phyloP scores from a whole-genome alignment of 352 stramenopile species.

The Phytophthora multivora region DNA sequence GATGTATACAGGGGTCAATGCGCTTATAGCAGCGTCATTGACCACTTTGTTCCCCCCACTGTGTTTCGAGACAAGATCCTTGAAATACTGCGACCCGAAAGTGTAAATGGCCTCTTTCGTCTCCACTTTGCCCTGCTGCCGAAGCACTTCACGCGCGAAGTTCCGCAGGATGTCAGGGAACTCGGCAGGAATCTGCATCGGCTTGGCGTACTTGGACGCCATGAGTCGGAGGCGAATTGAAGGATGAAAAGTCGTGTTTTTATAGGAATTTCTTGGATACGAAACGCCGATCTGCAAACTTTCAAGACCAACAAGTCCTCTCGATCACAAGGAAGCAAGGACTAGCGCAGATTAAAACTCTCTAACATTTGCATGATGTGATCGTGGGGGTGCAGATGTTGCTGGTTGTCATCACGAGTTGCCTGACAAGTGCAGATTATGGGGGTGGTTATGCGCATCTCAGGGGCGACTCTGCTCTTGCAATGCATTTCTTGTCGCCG shows the following conservation, averaged over 20 bases:
- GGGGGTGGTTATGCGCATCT: slow-evolving; percentile 27
- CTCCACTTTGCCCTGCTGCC: slow-evolving; percentile 82
- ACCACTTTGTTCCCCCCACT: slow-evolving; percentile 15
- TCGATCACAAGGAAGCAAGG: slow-evolving; percentile 4
- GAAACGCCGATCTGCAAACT: slow-evolving; percentile 10
- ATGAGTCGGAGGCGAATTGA: slow-evolving; percentile 31
- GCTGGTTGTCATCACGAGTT: slow-evolving; percentile 20
- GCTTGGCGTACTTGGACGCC: slow-evolving; percentile 87
- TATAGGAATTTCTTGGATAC: slow-evolving; percentile 4
- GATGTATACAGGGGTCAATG: slow-evolving; percentile 55
- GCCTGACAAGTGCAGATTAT: slow-evolving; percentile 21
- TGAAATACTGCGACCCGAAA: slow-evolving; percentile 77
- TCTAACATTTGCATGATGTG: slow-evolving; percentile 1
- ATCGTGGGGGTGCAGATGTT: neutral
- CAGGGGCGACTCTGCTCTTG: slow-evolving; percentile 6
- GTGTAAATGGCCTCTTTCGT: slow-evolving; percentile 81
- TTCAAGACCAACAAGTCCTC: neutral
- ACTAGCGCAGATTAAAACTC: slow-evolving; percentile 15
- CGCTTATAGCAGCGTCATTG: slow-evolving; percentile 10
- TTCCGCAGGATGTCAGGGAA: slow-evolving; percentile 78
- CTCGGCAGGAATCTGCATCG: slow-evolving; percentile 68
- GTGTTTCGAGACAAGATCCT: slow-evolving; percentile 54
- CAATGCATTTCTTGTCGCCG: slow-evolving; percentile 18
- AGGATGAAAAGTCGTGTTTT: slow-evolving; percentile 22
- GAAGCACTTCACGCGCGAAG: slow-evolving; percentile 83